Evolutionary conservation across 2,329 filamentous ascomycete species (phyloP).

Genomic region (Colletotrichum musae): DNA sequence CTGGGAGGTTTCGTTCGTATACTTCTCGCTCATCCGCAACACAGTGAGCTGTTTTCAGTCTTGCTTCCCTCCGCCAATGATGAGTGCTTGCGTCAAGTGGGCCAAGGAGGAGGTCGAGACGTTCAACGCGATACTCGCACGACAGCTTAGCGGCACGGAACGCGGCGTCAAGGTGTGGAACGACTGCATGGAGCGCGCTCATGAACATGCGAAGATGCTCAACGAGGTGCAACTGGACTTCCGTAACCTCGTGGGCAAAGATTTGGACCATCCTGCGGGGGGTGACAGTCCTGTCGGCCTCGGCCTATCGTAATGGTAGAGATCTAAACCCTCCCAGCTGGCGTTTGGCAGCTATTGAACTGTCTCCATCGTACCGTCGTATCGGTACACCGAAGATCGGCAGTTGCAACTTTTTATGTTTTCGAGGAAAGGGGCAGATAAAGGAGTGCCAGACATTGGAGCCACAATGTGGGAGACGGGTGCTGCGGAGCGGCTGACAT

Average conservation of each 20-base stretch:
- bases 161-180: conserved; percentile 82
- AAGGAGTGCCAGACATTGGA: conserved; percentile 22
- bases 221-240: conserved; percentile 93
- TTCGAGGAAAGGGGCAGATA: neutral
- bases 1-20: conserved; percentile 94
- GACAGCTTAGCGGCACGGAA: conserved; percentile 91
- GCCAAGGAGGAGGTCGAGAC: conserved; percentile 95
- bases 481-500: conserved; percentile 16
- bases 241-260: conserved; percentile 81
- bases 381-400: neutral
- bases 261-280: conserved; percentile 52
- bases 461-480: conserved; percentile 5
- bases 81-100: conserved; percentile 97
- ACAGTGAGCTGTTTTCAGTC: conserved; percentile 90
- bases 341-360: neutral
- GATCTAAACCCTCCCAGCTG: neutral
- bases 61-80: conserved; percentile 88
- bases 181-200: conserved; percentile 86
- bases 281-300: conserved; percentile 57
- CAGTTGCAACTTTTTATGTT: neutral
- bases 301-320: conserved; percentile 51
- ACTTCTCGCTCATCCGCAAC: conserved; percentile 94
- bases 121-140: conserved; percentile 86
- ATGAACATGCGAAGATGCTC: conserved; percentile 84
- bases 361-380: neutral